Base-by-base conservation (phyloP, 768 basidiomycete genomes). In the Boletus reticuloceps region DNA sequence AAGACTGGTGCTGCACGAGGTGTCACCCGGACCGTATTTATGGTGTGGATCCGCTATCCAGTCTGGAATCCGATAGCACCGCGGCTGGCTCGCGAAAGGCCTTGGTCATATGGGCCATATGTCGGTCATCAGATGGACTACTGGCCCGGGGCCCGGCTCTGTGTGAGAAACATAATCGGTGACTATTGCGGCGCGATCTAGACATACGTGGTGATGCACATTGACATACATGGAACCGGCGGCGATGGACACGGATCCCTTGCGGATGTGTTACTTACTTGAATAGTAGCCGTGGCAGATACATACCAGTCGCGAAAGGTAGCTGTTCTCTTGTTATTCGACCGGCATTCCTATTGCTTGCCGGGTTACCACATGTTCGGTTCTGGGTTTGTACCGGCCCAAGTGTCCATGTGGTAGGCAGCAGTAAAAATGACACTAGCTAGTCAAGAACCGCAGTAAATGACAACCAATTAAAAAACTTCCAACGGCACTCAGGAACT, bases 21-120 rank as follows among this genome's bases (percentile, higher is more conserved):
- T n/a, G 12, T 37, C 6, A 34, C 32, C 10, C 5, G 17, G 16
- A 12, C 22, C n/a, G 19, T 60, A 63, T 64, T 64, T 60, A 64
- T 55, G 10, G 20, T 44, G 4, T 10, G 22, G 16, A 12, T 27
- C 12, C 20, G 44, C 6, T 31, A 11, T 50, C 36, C 37, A 32
- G 20, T 31, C 44, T 41, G 25, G 39, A 38, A 44, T 40, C 19
- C 29, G 47, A 36, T 13, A 7, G 1, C 20, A 25, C 7, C 11
- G 10, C 9, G 9, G 9, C 29, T 9, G 29, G 29, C n/a, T n/a
- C 9, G 8, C n/a, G 5, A 36, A 32, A 10, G 25, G 29, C 27
- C 5, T 5, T 34, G 27, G n/a, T 12, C 42, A 47, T 41, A 46
- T 34, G 50, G 6, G 16, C 14, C 8, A 12, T 22, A 19, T 3